Conservation (phyloP, 768 basidiomycete genomes). For the Glaciozyma martinii region DNA sequence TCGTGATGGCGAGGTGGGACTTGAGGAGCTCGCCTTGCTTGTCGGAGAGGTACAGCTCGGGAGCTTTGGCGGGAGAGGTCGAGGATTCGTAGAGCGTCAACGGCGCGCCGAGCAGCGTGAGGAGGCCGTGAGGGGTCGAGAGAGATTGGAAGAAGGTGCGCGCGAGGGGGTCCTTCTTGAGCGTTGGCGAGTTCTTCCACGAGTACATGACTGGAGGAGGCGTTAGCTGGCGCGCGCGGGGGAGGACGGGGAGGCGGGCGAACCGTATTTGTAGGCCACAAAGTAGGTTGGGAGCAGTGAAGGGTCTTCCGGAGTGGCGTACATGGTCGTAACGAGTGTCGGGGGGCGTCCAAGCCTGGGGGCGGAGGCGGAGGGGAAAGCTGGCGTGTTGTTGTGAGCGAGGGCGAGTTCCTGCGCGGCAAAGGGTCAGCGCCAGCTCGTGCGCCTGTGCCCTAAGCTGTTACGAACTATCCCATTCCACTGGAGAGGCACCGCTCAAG, state of each 20-base stretch:
- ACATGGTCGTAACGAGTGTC: too few relatives aligned
- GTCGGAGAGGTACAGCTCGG: conserved; percentile 13
- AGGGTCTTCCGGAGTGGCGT: too few relatives aligned
- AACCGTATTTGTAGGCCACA: background rate
- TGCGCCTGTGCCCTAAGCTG: too few relatives aligned
- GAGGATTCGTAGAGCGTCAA: background rate
- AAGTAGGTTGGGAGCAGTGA: too few relatives aligned
- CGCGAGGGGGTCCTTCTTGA: background rate
- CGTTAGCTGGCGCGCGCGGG: background rate
- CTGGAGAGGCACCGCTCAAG: too few relatives aligned
- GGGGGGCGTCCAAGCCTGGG: too few relatives aligned
- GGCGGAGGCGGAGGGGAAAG: too few relatives aligned
- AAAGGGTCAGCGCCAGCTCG: too few relatives aligned
- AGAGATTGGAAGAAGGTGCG: background rate
- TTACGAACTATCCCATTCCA: too few relatives aligned
- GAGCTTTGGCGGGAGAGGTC: background rate
- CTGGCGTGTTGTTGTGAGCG: too few relatives aligned
- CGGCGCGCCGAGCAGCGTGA: background rate
- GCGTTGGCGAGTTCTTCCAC: background rate
- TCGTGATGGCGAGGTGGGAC: conserved; percentile 3
- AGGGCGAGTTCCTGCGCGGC: too few relatives aligned
- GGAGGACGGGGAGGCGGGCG: background rate
- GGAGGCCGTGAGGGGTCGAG: background rate
- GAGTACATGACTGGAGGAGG: background rate
- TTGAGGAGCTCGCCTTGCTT: background rate